Evolutionary conservation across 1,284 basidiomycete genomes (phyloP), one percentile per base, ranked within the genome.

Genomic region (Cryptococcus sp.): DNA sequence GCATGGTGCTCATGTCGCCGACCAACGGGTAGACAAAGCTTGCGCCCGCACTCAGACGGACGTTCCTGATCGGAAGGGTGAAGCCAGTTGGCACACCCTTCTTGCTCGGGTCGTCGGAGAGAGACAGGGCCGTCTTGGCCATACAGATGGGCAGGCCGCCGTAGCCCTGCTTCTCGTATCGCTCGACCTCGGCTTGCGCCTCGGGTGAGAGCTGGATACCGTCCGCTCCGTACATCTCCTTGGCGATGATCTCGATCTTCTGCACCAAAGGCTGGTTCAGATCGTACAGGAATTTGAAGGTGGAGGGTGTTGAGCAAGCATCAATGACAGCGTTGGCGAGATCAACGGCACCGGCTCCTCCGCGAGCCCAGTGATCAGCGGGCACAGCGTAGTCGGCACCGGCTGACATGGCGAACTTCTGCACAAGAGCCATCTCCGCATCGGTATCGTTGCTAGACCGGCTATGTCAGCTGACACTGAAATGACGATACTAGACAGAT

Each of bases 91-190:
- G 92, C 2, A 90, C 91, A 67, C 88, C 88, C 83, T 96, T 96
- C 66, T 90, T 83, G 69, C 87, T 87, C n/a, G 93, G 89, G 75
- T 97, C 89, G 75, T 94, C 92, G 23, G 91, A 94, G 82, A 97
- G 93, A 20, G 92, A 95, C 68, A 96, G 90, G 69, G 95, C 94
- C 3, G 96, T 99, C 84, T 99, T 99, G 59, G 95, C 94, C 92
- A 98, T 94, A 81, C 94, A 97, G 74, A 94, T 91, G 87, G 75
- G 76, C 47, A 74, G 62, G 50, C 70, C 62, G 47, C 65, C 65
- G 71, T 76, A 76, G 49, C 73, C 73, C 80, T 99, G 95, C 60
- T 85, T 85, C 60, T 91, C 93, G 80, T 98, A 99, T 5, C 87
- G 89, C 58, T 91, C 91, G 54, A 99, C 82, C 79, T 98, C 95